These are phyloP conservation scores for Myriosclerotinia duriaeana DNA, from an alignment of 2,329 filamentous ascomycete species.

Conservation along the genomic window DNA sequence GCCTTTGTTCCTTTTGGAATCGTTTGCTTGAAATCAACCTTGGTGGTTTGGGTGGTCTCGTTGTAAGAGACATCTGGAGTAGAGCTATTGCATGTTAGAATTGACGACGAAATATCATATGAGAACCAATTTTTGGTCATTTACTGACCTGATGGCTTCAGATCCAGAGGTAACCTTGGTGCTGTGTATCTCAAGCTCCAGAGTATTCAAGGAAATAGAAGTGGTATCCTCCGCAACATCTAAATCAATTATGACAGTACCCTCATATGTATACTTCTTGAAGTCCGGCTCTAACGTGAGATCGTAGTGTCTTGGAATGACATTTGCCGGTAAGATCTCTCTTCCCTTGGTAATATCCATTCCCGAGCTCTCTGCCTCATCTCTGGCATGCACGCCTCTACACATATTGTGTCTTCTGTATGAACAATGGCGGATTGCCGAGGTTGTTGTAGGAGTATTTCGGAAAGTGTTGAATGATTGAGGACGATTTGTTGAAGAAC, in stretches of 20 bases:
- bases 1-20: constrained; percentile 75
- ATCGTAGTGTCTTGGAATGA: constrained; percentile 89
- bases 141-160: constrained; percentile 48
- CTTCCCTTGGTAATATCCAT: constrained; percentile 64
- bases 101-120: constrained; percentile 25
- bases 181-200: constrained; percentile 80
- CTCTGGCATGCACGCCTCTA: constrained; percentile 54
- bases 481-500: constrained; percentile 30
- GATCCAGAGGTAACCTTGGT: constrained; percentile 66
- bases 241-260: constrained; percentile 80
- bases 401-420: constrained; percentile 73
- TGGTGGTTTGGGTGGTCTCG: constrained; percentile 77
- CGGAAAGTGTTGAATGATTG: constrained; percentile 30
- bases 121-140: constrained; percentile 17
- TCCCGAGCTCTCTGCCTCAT: constrained; percentile 54
- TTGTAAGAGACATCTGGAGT: constrained; percentile 70
- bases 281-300: constrained; percentile 90
- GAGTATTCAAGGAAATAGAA: constrained; percentile 82
- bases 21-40: constrained; percentile 71
- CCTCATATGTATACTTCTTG: constrained; percentile 81
- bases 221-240: constrained; percentile 82
- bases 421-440: constrained; percentile 62
- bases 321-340: constrained; percentile 86
- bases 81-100: constrained; percentile 50
- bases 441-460: constrained; percentile 31